phyloP scores from a whole-genome alignment of 371 early-diverging fungal species.

The Mortierella sp. region DNA sequence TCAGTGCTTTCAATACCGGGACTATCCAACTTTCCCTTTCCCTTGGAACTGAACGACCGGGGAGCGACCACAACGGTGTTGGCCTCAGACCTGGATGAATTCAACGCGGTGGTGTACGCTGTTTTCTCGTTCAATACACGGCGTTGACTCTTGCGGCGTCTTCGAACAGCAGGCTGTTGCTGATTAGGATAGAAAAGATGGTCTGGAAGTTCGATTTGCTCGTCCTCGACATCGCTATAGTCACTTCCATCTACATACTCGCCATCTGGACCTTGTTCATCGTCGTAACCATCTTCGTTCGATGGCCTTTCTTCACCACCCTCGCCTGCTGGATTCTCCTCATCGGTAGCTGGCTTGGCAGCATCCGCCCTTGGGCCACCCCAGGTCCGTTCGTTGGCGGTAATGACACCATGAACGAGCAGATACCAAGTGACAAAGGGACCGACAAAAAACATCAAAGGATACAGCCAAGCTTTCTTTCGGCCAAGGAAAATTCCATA shows the following conservation, averaged over 20 bases:
- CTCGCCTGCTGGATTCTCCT: background rate
- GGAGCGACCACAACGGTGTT: too few relatives aligned
- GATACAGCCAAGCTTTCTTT: slow-evolving; percentile 32
- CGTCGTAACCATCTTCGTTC: background rate
- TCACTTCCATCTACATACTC: background rate
- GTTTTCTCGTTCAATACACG: background rate
- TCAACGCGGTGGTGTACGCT: too few relatives aligned
- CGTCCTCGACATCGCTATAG: slow-evolving; percentile 1
- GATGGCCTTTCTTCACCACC: background rate
- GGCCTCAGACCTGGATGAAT: too few relatives aligned
- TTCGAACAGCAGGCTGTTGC: background rate
- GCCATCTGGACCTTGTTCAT: too few relatives aligned
- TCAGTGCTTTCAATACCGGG: too few relatives aligned
- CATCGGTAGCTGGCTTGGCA: background rate
- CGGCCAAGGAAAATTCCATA: slow-evolving; percentile 31
- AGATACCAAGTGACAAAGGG: slow-evolving; percentile 33
- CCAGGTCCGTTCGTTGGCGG: slow-evolving; percentile 41
- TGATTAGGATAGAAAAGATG: slow-evolving; percentile 22
- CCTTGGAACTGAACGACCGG: too few relatives aligned
- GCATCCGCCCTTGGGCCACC: slow-evolving; percentile 42
- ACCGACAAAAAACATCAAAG: slow-evolving; percentile 23
- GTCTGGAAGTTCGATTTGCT: slow-evolving; percentile 15
- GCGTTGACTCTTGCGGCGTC: background rate
- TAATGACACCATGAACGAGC: slow-evolving; percentile 36
- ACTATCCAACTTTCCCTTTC: too few relatives aligned